phyloP scores from a whole-genome alignment of 805 yeast species.

The Saccharomycopsis malanga region DNA sequence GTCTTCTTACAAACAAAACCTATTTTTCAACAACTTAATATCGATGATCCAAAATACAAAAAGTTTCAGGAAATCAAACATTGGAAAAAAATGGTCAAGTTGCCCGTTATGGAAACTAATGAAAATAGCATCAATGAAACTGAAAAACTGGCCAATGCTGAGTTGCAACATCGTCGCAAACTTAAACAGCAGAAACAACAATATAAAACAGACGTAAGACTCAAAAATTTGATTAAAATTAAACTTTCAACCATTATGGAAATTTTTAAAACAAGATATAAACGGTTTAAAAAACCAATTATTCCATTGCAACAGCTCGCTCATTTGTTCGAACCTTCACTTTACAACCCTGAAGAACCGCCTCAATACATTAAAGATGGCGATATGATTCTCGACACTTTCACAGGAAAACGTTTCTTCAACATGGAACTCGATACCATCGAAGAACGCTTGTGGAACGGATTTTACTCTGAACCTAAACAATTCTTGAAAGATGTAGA shows the following conservation, averaged over 20 bases:
- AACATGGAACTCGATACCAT: slow-evolving; percentile 93
- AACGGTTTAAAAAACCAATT: slow-evolving; percentile 83
- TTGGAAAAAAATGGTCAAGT: slow-evolving; percentile 39
- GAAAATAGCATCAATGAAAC: slow-evolving; percentile 73
- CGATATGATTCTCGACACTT: slow-evolving; percentile 73
- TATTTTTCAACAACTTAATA: slow-evolving; percentile 54
- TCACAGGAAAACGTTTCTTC: slow-evolving; percentile 63
- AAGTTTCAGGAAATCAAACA: slow-evolving; percentile 22
- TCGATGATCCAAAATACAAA: slow-evolving; percentile 35
- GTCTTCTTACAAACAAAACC: slow-evolving; percentile 62
- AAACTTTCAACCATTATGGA: slow-evolving; percentile 87
- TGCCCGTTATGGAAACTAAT: slow-evolving; percentile 74
- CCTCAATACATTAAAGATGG: slow-evolving; percentile 46
- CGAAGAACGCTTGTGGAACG: slow-evolving; percentile 96
- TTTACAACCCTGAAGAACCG: slow-evolving; percentile 24
- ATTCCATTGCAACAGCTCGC: slow-evolving; percentile 69
- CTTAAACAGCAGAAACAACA: slow-evolving; percentile 43
- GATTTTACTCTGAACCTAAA: slow-evolving; percentile 85
- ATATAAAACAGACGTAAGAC: slow-evolving; percentile 63
- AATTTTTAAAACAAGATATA: slow-evolving; percentile 75
- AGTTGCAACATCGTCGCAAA: slow-evolving; percentile 28
- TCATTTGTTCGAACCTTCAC: slow-evolving; percentile 66
- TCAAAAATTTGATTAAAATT: slow-evolving; percentile 79
- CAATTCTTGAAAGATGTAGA: slow-evolving; percentile 83
- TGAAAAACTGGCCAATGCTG: slow-evolving; percentile 30